phyloP scores from a whole-genome alignment of 495 filamentous ascomycete species.

The Jackrogersella minutella region DNA sequence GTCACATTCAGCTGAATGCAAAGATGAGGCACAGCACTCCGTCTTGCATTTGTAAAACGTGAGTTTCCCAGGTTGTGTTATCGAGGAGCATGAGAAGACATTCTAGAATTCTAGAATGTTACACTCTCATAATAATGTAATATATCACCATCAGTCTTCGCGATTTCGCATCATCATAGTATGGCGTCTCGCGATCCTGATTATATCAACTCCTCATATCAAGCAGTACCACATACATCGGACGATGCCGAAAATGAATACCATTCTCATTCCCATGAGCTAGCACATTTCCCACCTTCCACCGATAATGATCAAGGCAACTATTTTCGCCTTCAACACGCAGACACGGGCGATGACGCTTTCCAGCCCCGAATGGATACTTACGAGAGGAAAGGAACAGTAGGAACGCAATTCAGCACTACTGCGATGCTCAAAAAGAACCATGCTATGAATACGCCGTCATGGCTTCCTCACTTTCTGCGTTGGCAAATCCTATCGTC shows the following conservation, averaged over 20 bases:
- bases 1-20: slow-evolving; percentile 2
- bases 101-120: neutral
- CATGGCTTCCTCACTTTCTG: slow-evolving; percentile 38
- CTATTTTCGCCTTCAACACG: neutral
- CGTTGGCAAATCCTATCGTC: slow-evolving; percentile 25
- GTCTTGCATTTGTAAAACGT: too few species aligned
- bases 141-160: neutral
- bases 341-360: neutral
- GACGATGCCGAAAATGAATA: neutral
- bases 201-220: neutral
- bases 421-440: neutral
- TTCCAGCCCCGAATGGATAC: neutral
- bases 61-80: too few species aligned
- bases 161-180: neutral
- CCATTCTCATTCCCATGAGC: neutral
- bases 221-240: neutral
- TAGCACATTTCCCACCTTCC: neutral
- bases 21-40: neutral
- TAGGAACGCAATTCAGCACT: neutral
- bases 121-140: neutral
- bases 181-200: slow-evolving; percentile 1
- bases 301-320: neutral
- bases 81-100: neutral
- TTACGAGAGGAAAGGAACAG: neutral
- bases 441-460: neutral